Evolutionary conservation across 139 green algal genomes (phyloP).

Genomic region (Closterium sp.): DNA sequence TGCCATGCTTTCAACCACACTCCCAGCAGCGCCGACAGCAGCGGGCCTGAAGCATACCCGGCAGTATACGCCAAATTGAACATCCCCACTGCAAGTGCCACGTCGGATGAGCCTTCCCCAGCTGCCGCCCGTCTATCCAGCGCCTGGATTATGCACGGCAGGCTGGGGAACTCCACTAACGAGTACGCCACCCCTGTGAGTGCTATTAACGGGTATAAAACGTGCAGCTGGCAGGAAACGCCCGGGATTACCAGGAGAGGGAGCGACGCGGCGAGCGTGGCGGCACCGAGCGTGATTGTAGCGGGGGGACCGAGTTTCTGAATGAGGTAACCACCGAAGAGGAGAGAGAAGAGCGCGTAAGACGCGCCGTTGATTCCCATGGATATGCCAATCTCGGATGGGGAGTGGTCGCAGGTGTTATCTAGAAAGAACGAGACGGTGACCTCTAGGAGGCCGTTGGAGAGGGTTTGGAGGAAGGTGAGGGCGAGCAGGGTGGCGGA

Average conservation of each 20-base stretch:
- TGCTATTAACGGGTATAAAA: neutral
- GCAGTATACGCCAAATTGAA: neutral
- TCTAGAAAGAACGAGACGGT: neutral
- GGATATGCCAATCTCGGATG: neutral
- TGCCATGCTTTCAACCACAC: neutral
- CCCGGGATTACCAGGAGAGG: neutral
- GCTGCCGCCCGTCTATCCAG: neutral
- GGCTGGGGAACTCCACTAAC: neutral
- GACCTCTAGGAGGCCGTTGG: neutral
- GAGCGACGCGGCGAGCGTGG: neutral
- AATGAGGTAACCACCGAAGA: neutral
- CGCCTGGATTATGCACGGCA: neutral
- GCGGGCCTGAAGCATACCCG: neutral
- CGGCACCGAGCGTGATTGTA: neutral
- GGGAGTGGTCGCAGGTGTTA: neutral
- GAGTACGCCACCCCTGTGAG: neutral
- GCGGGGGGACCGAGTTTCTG: neutral
- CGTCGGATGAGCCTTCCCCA: neutral
- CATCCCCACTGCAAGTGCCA: neutral
- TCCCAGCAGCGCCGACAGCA: neutral
- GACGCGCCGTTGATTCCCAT: neutral
- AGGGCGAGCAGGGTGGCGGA: neutral
- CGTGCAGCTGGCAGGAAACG: neutral
- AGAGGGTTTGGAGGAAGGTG: neutral
- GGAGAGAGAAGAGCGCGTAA: neutral